phyloP scores from a whole-genome alignment of 108 stramenopile species.

The Bacterosira constricta region DNA sequence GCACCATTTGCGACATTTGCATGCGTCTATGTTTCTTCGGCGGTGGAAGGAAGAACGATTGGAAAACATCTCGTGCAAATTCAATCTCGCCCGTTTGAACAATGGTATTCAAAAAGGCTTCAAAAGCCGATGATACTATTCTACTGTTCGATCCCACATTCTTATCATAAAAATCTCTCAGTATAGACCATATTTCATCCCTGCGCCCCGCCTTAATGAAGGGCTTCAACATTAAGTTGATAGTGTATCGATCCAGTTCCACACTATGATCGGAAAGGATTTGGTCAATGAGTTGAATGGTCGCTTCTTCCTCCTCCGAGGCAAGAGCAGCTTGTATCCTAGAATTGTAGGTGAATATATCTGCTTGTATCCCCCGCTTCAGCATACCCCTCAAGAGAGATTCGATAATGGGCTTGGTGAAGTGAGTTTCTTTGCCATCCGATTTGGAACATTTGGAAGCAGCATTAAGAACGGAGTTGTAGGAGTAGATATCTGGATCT shows the following conservation, averaged over 20 bases:
- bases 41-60: constrained; percentile 49
- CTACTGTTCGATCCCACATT: constrained; percentile 10
- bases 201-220: constrained; percentile 47
- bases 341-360: constrained; percentile 74
- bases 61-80: constrained; percentile 60
- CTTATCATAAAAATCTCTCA: constrained; percentile 47
- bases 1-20: constrained; percentile 23
- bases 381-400: constrained; percentile 48
- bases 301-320: constrained; percentile 28
- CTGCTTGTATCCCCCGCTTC: constrained; percentile 39
- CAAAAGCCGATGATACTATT: constrained; percentile 56
- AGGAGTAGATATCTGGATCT: constrained; percentile 59
- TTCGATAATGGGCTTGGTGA: constrained; percentile 26
- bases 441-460: constrained; percentile 61
- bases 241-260: constrained; percentile 67
- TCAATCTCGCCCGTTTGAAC: constrained; percentile 52
- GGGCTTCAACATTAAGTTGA: constrained; percentile 66
- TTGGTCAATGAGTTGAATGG: constrained; percentile 48
- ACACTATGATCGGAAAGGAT: constrained; percentile 34
- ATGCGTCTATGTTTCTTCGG: constrained; percentile 28
- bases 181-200: constrained; percentile 38
- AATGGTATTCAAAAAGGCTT: constrained; percentile 65
- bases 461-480: constrained; percentile 58
- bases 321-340: constrained; percentile 42
- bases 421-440: constrained; percentile 12